Percentiles rank a stretch among this genome's conserved stretches.
Evolutionary conservation across 2,329 filamentous ascomycete genomes (phyloP).

Genomic region (Dendryphion nanum): DNA sequence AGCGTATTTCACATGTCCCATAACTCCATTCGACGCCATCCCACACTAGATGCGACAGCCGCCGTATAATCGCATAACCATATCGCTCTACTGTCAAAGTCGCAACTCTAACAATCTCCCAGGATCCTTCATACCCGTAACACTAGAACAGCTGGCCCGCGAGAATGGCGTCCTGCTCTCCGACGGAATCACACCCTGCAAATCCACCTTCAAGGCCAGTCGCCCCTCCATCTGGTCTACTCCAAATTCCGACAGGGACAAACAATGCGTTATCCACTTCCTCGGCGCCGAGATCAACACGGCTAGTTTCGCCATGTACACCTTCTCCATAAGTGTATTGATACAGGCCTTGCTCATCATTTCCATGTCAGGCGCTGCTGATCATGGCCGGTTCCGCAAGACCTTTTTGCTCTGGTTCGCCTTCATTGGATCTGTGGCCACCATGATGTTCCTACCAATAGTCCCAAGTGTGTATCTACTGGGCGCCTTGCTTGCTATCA

Average conservation of each 20-base stretch:
- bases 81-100: too few species aligned
- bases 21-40: too few species aligned
- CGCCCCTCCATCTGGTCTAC: conserved; percentile 20
- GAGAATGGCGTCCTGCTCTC: conserved; percentile 85
- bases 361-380: conserved; percentile 92
- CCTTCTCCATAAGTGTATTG: conserved; percentile 88
- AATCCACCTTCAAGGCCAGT: conserved; percentile 57
- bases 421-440: conserved; percentile 73
- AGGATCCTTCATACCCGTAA: conserved; percentile 94
- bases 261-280: conserved; percentile 78
- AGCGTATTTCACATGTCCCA: conserved; percentile 9
- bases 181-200: conserved; percentile 74
- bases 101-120: too few species aligned
- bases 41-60: too few species aligned
- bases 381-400: conserved; percentile 88
- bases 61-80: too few species aligned
- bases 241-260: conserved; percentile 27
- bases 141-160: conserved; percentile 87
- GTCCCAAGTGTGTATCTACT: conserved; percentile 74
- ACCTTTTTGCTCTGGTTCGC: conserved; percentile 83
- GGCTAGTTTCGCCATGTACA: conserved; percentile 97
- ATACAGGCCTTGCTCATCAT: conserved; percentile 89
- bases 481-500: conserved; percentile 78
- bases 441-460: conserved; percentile 85
- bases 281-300: conserved; percentile 89